phyloP scores from a whole-genome alignment of 495 filamentous ascomycete genomes.

The Penicillium dipodomyicola region DNA sequence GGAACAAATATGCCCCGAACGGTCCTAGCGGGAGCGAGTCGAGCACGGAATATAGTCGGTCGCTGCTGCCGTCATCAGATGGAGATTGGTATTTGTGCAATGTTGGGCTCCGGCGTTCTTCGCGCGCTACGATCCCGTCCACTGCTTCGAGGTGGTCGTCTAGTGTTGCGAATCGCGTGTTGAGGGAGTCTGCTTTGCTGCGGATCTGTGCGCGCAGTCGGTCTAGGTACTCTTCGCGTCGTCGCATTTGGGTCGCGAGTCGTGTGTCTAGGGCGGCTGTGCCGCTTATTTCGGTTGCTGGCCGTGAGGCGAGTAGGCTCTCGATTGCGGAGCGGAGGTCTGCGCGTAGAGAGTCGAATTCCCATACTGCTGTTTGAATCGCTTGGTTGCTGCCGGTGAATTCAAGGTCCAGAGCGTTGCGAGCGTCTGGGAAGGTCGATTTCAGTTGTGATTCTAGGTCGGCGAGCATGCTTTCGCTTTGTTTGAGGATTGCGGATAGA shows the following conservation, averaged over 20 bases:
- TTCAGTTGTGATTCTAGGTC: conserved; percentile 34
- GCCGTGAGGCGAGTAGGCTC: conserved; percentile 34
- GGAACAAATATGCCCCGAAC: conserved; percentile 15
- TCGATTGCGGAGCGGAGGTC: conserved; percentile 44
- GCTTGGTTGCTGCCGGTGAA: conserved; percentile 42
- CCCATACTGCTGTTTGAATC: conserved; percentile 33
- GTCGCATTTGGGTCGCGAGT: conserved; percentile 34
- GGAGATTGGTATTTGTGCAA: not conserved
- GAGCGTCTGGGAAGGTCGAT: conserved; percentile 31
- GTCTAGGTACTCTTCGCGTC: conserved; percentile 41
- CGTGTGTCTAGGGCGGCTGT: conserved; percentile 31
- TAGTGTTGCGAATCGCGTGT: conserved; percentile 35
- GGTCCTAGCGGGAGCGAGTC: conserved; percentile 18
- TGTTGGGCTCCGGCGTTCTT: conserved; percentile 16
- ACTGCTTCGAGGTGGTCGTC: conserved; percentile 47
- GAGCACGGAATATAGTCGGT: conserved; percentile 15
- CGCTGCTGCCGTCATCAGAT: not conserved
- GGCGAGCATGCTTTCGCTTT: conserved; percentile 36
- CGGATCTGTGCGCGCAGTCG: conserved; percentile 37
- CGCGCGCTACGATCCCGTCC: conserved; percentile 31
- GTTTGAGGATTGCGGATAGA: conserved; percentile 32
- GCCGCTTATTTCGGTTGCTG: conserved; percentile 9
- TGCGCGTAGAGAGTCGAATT: conserved; percentile 41
- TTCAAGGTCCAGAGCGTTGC: conserved; percentile 43
- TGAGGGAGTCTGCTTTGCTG: conserved; percentile 37